phyloP scores from a whole-genome alignment of 179 eudicot species.

The Drosera spatulata region DNA sequence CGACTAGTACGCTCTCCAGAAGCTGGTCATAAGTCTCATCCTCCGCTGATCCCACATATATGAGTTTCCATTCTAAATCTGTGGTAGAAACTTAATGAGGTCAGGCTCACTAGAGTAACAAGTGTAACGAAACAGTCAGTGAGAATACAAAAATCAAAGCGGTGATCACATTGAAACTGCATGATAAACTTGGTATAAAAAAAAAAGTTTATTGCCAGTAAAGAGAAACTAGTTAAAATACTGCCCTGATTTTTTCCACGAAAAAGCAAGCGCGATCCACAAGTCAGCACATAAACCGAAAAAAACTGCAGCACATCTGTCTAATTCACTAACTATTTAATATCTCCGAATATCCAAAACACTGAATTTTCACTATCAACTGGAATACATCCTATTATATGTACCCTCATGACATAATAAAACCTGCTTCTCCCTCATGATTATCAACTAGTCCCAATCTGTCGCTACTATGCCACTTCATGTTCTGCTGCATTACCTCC shows the following conservation, averaged over 20 bases:
- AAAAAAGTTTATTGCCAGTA: background rate
- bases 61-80: constrained; percentile 93
- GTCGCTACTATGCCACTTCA: background rate
- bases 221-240: too few species aligned
- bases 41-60: constrained; percentile 92
- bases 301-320: too few species aligned
- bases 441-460: background rate
- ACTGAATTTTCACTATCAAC: too few species aligned
- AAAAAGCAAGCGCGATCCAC: too few species aligned
- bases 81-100: background rate
- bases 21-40: constrained; percentile 91
- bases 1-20: constrained; percentile 87
- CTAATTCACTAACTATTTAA: too few species aligned
- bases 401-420: background rate
- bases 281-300: too few species aligned
- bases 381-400: background rate
- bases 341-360: too few species aligned
- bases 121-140: background rate
- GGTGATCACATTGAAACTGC: background rate
- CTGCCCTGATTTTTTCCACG: too few species aligned
- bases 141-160: background rate
- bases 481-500: too few species aligned
- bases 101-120: background rate
- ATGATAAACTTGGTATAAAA: too few species aligned
- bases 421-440: background rate